phyloP scores from a whole-genome alignment of 768 basidiomycete species.

The Panus rudis region DNA sequence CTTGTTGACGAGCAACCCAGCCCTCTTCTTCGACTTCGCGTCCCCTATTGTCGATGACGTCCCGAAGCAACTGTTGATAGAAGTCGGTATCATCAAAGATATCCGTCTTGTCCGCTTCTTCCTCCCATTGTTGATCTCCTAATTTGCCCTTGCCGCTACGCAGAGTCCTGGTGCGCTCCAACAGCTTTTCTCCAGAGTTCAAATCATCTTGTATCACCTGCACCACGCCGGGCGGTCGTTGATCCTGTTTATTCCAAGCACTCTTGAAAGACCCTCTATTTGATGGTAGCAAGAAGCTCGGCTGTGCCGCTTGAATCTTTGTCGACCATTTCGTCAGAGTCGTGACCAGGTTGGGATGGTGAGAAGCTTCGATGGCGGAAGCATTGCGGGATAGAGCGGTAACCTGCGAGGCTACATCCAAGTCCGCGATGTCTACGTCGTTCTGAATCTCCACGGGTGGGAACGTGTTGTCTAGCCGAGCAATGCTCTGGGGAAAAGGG shows the following conservation, averaged over 20 bases:
- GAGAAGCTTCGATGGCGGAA: slow-evolving; percentile 27
- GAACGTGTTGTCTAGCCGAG: slow-evolving; percentile 38
- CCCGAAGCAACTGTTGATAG: slow-evolving; percentile 86
- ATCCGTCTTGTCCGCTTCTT: slow-evolving; percentile 29
- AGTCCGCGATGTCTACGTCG: slow-evolving; percentile 52
- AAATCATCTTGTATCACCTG: slow-evolving; percentile 76
- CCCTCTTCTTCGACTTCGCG: slow-evolving; percentile 40
- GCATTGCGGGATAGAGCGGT: slow-evolving; percentile 34
- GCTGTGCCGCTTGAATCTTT: slow-evolving; percentile 90
- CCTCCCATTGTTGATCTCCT: slow-evolving; percentile 19
- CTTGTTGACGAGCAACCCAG: slow-evolving; percentile 60
- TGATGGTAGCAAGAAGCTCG: slow-evolving; percentile 63
- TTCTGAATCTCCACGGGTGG: slow-evolving; percentile 26
- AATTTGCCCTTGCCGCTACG: slow-evolving; percentile 40
- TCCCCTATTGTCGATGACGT: slow-evolving; percentile 71
- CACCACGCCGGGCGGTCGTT: slow-evolving; percentile 59
- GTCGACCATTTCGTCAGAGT: slow-evolving; percentile 92
- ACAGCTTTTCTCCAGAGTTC: slow-evolving; percentile 41
- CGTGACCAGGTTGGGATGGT: slow-evolving; percentile 67
- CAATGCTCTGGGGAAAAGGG: slow-evolving; percentile 14
- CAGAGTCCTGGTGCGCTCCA: slow-evolving; percentile 54
- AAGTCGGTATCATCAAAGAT: slow-evolving; percentile 88
- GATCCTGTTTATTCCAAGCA: slow-evolving; percentile 24
- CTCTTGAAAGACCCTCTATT: slow-evolving; percentile 53
- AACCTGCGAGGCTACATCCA: slow-evolving; percentile 15